Percentiles rank a stretch among this genome's conserved stretches.
These are phyloP conservation scores for Podaxis sp. DNA, from an alignment of 768 basidiomycete species.

Conservation along the genomic window DNA sequence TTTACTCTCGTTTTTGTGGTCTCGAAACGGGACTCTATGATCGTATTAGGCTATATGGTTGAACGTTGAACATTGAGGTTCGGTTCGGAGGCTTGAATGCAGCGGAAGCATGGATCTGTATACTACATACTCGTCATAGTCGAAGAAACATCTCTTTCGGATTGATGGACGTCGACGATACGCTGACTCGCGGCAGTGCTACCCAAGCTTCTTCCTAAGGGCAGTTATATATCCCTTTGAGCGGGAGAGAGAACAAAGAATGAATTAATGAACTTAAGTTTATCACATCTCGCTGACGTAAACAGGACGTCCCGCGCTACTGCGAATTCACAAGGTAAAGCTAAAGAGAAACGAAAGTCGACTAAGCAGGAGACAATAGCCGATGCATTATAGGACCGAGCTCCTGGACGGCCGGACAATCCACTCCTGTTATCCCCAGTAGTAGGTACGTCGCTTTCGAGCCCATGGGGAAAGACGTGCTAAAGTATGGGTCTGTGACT, in stretches of 20 bases:
- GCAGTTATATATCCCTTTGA: background rate
- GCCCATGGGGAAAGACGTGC: constrained; percentile 11
- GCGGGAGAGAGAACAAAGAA: background rate
- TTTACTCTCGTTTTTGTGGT: background rate
- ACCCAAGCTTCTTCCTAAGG: background rate
- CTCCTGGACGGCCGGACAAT: background rate
- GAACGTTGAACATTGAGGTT: background rate
- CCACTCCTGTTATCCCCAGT: background rate
- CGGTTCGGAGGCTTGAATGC: background rate
- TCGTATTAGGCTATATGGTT: background rate
- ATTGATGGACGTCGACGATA: background rate
- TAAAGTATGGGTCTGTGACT: background rate
- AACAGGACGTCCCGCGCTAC: background rate
- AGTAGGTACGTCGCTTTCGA: constrained; percentile 1
- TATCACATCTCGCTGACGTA: background rate
- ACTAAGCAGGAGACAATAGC: background rate
- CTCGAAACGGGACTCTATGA: background rate
- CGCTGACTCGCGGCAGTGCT: background rate
- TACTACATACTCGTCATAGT: background rate
- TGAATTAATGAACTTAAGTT: background rate
- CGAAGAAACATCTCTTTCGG: background rate
- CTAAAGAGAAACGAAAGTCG: background rate
- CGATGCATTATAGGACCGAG: background rate
- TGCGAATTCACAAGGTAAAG: background rate
- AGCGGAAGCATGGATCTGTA: background rate